phyloP scores from a whole-genome alignment of 1,284 basidiomycete species.

The Veloporphyrellus conicus region DNA sequence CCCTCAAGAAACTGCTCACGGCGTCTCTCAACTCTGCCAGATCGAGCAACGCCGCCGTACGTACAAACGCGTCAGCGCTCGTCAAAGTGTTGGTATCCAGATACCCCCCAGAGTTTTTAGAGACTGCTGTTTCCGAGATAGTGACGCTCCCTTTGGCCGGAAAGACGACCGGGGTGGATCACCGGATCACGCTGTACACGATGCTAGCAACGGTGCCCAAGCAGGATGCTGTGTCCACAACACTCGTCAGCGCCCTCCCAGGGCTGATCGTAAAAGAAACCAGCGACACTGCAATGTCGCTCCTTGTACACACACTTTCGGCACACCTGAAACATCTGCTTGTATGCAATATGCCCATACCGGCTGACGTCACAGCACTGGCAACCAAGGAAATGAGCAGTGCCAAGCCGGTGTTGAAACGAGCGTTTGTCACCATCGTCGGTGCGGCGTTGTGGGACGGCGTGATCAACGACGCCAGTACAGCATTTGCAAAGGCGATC shows the following conservation, averaged over 20 bases:
- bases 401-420: constrained; percentile 48
- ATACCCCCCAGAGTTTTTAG: constrained; percentile 28
- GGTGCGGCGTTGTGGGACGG: constrained; percentile 47
- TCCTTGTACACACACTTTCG: constrained; percentile 53
- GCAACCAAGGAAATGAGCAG: constrained; percentile 70
- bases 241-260: constrained; percentile 53
- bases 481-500: constrained; percentile 51
- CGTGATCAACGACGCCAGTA: constrained; percentile 37
- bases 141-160: constrained; percentile 71
- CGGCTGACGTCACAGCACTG: constrained; percentile 43
- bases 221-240: constrained; percentile 47
- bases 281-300: constrained; percentile 58
- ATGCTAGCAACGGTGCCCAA: constrained; percentile 64
- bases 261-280: constrained; percentile 75
- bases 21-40: constrained; percentile 70
- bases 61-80: constrained; percentile 56
- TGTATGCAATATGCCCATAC: constrained; percentile 32
- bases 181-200: constrained; percentile 76
- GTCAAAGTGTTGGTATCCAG: constrained; percentile 54
- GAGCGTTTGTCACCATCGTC: constrained; percentile 50
- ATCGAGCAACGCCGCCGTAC: constrained; percentile 67
- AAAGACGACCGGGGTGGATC: constrained; percentile 83
- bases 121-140: constrained; percentile 58
- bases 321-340: constrained; percentile 59
- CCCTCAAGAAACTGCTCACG: constrained; percentile 62